These are phyloP conservation scores for Zopfia rhizophila DNA, from an alignment of 2,329 filamentous ascomycete genomes.

Conservation along the genomic window DNA sequence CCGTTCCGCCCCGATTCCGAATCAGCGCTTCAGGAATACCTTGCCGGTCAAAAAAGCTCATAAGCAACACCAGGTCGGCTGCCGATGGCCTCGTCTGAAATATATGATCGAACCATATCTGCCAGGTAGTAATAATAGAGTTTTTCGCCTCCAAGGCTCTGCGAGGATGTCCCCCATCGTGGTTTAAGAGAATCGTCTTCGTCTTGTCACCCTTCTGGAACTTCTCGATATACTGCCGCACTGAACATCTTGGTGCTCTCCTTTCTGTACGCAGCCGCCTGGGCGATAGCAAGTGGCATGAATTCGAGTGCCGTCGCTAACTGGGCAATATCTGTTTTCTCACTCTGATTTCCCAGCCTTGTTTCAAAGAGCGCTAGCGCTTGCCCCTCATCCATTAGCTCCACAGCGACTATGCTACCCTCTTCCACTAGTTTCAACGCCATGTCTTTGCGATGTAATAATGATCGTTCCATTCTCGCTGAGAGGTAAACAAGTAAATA, in stretches of 20 bases:
- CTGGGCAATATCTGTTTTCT: conserved; percentile 21
- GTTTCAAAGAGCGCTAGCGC: conserved; percentile 33
- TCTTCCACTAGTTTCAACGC: conserved; percentile 18
- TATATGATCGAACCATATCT: conserved; percentile 40
- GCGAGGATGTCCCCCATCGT: conserved; percentile 35
- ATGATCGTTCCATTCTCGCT: conserved; percentile 21
- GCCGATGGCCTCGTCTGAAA: conserved; percentile 22
- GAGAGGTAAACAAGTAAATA: conserved; percentile 2
- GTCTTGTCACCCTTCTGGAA: conserved; percentile 46
- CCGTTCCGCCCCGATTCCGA: background rate
- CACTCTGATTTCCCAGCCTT: conserved; percentile 26
- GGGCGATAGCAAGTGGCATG: conserved; percentile 40
- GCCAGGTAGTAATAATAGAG: too few relatives aligned
- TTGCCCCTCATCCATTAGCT: conserved; percentile 32
- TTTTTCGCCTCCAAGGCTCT: conserved; percentile 39
- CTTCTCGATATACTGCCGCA: conserved; percentile 50
- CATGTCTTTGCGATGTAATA: conserved; percentile 22
- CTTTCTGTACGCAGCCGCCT: conserved; percentile 22
- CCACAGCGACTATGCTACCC: conserved; percentile 23
- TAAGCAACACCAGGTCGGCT: conserved; percentile 8
- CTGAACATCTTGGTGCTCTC: conserved; percentile 37
- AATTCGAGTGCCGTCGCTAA: conserved; percentile 28
- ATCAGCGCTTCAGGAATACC: background rate
- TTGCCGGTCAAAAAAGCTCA: too few relatives aligned
- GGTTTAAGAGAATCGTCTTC: conserved; percentile 8